These are phyloP conservation scores for Tinospora cordifolia DNA, from an alignment of 164 flowering plant species.

Conservation along the genomic window DNA sequence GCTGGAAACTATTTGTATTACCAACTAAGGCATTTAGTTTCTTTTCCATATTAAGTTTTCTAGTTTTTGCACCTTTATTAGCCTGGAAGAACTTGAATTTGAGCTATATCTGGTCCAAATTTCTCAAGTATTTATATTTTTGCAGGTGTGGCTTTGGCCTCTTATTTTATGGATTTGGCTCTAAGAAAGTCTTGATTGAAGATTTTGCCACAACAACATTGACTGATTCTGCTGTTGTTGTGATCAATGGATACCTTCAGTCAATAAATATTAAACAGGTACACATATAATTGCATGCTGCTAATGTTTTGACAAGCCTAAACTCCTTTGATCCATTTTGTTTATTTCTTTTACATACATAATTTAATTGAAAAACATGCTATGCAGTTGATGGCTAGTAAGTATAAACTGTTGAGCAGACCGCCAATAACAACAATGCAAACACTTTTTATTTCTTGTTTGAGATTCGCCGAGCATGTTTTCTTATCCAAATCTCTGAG, in stretches of 20 bases:
- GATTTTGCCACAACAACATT: constrained; percentile 87
- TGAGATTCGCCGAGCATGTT: too few relatives aligned
- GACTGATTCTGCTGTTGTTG: constrained; percentile 62
- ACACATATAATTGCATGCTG: constrained; percentile 7
- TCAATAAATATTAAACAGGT: constrained; percentile 83
- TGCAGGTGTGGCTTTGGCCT: constrained; percentile 86
- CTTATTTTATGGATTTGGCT: constrained; percentile 92
- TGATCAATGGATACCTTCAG: constrained; percentile 90
- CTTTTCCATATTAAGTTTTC: not conserved
- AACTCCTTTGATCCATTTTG: constrained; percentile 2
- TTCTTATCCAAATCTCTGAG: too few relatives aligned
- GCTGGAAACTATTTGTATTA: too few relatives aligned
- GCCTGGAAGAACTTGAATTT: not conserved
- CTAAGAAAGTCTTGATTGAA: constrained; percentile 78
- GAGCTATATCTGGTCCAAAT: not conserved
- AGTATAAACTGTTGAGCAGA: too few relatives aligned
- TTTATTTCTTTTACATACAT: not conserved
- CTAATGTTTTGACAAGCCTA: not conserved
- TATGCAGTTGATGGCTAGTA: not conserved
- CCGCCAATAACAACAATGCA: too few relatives aligned
- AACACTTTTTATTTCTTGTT: too few relatives aligned
- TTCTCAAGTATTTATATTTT: not conserved
- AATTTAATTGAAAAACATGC: not conserved
- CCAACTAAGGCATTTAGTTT: too few relatives aligned
- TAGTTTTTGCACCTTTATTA: not conserved